These are phyloP conservation scores for Cordyceps pruinosa DNA, from an alignment of 2,329 filamentous ascomycete species.

Conservation along the genomic window DNA sequence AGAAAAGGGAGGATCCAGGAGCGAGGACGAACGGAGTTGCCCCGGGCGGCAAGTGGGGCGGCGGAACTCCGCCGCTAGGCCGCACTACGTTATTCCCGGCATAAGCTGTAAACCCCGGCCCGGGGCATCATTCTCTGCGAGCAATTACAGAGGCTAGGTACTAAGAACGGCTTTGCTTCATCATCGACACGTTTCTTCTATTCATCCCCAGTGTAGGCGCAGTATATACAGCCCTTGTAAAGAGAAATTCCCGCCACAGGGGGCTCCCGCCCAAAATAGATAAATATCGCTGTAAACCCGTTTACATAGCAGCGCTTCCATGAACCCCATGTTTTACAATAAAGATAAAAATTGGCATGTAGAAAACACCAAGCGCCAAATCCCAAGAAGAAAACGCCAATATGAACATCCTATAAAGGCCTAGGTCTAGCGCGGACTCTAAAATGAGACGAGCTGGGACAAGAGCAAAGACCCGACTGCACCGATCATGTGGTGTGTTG, in stretches of 20 bases:
- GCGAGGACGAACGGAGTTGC: too few relatives aligned
- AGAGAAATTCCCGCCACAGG: not conserved
- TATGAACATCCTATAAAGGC: too few relatives aligned
- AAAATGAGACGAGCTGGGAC: too few relatives aligned
- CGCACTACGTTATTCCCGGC: too few relatives aligned
- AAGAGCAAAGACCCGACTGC: not conserved
- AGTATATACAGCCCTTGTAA: not conserved
- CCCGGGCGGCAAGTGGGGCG: not conserved
- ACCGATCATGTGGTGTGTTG: not conserved
- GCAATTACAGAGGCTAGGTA: too few relatives aligned
- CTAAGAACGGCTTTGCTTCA: not conserved
- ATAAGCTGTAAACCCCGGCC: too few relatives aligned
- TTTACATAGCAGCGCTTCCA: not conserved
- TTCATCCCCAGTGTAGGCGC: too few relatives aligned
- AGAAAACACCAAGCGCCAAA: not conserved
- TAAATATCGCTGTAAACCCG: not conserved
- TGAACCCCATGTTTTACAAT: not conserved
- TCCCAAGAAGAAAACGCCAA: not conserved
- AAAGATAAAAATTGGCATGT: not conserved
- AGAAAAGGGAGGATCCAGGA: too few relatives aligned
- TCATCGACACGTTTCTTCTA: not conserved
- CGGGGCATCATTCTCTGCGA: too few relatives aligned
- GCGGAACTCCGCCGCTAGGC: constrained; percentile 10
- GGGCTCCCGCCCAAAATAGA: not conserved
- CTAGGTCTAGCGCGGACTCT: too few relatives aligned